phyloP scores from a whole-genome alignment of 768 basidiomycete genomes.

The Lactarius deliciosus region DNA sequence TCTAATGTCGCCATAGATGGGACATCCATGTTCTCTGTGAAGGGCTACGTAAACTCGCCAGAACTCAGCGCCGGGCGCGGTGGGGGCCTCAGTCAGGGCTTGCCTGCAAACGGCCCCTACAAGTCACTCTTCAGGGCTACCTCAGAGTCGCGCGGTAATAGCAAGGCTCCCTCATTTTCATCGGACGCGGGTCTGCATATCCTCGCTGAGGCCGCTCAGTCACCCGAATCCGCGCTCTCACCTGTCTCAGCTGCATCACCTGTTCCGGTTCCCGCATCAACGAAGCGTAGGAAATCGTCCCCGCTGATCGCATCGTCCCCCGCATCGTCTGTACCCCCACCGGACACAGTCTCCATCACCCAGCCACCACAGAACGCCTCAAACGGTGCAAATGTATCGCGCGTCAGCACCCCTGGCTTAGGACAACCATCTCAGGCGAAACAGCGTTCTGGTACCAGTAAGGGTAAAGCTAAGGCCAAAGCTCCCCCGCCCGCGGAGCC shows the following conservation, averaged over 20 bases:
- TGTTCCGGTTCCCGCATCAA: background rate
- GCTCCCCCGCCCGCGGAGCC: background rate
- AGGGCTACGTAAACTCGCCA: constrained; percentile 27
- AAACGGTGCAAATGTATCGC: background rate
- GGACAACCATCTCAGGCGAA: constrained; percentile 1
- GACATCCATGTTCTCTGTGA: constrained; percentile 25
- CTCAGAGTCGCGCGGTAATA: constrained; percentile 15
- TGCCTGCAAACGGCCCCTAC: constrained; percentile 23
- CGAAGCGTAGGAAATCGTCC: constrained; percentile 18
- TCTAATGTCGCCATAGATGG: constrained; percentile 13
- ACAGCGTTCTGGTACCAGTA: background rate
- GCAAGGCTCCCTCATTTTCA: background rate
- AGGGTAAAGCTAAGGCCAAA: constrained; percentile 12
- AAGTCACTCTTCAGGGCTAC: constrained; percentile 26
- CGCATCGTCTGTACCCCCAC: background rate
- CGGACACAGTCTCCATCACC: background rate
- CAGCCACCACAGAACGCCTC: background rate
- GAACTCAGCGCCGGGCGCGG: constrained; percentile 23
- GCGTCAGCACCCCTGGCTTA: background rate
- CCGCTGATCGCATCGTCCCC: constrained; percentile 13
- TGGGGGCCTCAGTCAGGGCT: constrained; percentile 23
- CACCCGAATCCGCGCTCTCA: constrained; percentile 21
- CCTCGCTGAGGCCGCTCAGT: constrained; percentile 23
- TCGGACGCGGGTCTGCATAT: constrained; percentile 18
- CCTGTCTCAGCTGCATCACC: constrained; percentile 11